Evolutionary conservation across 2,329 filamentous ascomycete genomes (phyloP), one percentile per base, ranked within the genome.

Genomic region (Epichloe coenophiala): DNA sequence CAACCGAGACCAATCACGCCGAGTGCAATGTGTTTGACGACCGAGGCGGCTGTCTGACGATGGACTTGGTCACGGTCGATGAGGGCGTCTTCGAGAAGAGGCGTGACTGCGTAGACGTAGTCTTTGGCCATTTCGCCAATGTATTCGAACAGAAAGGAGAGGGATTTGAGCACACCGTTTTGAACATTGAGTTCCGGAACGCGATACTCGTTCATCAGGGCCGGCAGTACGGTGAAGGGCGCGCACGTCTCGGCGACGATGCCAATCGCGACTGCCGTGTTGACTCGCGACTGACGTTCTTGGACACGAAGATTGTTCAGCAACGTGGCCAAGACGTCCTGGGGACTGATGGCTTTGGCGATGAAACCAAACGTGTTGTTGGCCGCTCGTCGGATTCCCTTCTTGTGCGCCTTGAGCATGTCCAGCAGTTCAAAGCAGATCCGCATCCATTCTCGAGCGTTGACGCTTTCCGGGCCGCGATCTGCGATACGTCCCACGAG

Each of bases 331-430:
- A 98, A 74, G 27, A 98, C 93, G 72, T 98, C 93, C 68, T 97
- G 91, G 12, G 93, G 93, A 58, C 93, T 94, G 61, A 98, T 98
- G 53, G 93, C 93, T 71, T 98, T 98, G 65, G 93, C 93, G 62
- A 98, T 98, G 77, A 96, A 98, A 66, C 93, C 93, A 61, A 98
- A 98, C 0, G 93, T 98, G 74, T 98, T 98, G 79, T 98, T 98
- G 60, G 93, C 94, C 21, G 93, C 93, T 67, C 93, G 85, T 57
- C 93, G 86, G 59, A 98, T 98, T 57, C 93, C 94, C 77, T 98
- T 98, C 72, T 98, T 98, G 75, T 98, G 93, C 6, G 93, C 93
- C 71, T 98, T 98, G 61, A 98, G 80, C 93, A 98, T 98, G 70
- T 98, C 93, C 33, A 98, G 81, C 49, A 98, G 75, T 72, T 98